Evolutionary conservation across 2,329 filamentous ascomycete species (phyloP).

Genomic region (Xylaria sp.): DNA sequence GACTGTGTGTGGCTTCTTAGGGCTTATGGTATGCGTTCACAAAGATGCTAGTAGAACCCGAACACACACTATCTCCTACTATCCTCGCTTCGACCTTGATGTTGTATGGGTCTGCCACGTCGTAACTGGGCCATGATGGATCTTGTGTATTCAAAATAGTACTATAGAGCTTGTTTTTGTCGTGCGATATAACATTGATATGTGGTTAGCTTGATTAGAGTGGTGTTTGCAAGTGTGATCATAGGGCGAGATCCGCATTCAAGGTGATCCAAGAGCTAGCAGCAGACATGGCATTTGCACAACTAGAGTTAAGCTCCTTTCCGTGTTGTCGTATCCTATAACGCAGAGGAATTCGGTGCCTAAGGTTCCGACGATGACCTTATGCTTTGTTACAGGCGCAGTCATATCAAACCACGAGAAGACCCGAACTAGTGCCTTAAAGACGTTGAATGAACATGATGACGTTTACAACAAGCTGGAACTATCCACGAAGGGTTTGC

Average conservation of each 20-base stretch:
- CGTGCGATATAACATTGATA: conserved; percentile 41
- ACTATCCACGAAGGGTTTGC: not conserved
- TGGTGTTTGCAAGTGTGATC: not conserved
- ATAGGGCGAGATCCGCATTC: conserved; percentile 43
- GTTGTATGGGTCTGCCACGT: conserved; percentile 39
- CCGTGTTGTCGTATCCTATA: conserved; percentile 48
- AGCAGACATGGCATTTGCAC: conserved; percentile 38
- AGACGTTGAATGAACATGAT: conserved; percentile 1
- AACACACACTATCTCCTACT: conserved; percentile 36
- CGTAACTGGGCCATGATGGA: conserved; percentile 47
- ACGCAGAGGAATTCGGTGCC: conserved; percentile 48
- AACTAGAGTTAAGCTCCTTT: conserved; percentile 41
- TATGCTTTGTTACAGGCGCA: conserved; percentile 3
- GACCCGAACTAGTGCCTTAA: not conserved
- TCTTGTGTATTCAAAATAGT: conserved; percentile 42
- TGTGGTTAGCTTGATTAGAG: not conserved
- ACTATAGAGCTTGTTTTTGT: conserved; percentile 49
- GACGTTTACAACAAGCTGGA: not conserved
- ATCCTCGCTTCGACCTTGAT: conserved; percentile 42
- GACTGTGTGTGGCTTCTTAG: conserved; percentile 43
- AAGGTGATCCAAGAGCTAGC: conserved; percentile 49
- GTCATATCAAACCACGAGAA: not conserved
- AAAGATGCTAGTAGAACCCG: conserved; percentile 44
- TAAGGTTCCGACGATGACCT: conserved; percentile 49
- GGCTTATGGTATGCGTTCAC: conserved; percentile 39